phyloP scores from a whole-genome alignment of 441 rosid species.

The Jatropha multifida region DNA sequence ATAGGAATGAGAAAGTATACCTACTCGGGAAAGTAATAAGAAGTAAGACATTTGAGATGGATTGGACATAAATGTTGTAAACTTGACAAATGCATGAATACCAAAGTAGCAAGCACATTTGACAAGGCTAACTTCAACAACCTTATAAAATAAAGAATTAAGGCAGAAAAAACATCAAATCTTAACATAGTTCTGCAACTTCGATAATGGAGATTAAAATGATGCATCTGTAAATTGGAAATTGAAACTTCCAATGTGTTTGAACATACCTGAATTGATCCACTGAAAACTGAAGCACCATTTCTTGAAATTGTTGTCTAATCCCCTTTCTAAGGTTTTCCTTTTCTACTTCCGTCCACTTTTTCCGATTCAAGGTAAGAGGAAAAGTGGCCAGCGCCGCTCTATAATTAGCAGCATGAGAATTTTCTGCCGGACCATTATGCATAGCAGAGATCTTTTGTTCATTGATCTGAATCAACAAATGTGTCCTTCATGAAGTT shows the following conservation, averaged over 20 bases:
- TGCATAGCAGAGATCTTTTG: conserved; percentile 44
- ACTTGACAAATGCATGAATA: too few species aligned
- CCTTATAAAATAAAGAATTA: too few species aligned
- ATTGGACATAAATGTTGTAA: too few species aligned
- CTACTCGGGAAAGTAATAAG: too few species aligned
- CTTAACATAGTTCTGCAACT: too few species aligned
- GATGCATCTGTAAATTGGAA: not conserved
- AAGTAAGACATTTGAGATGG: too few species aligned
- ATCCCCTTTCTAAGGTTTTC: conserved; percentile 77
- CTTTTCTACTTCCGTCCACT: conserved; percentile 69
- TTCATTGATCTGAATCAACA: conserved; percentile 53
- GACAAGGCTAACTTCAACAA: too few species aligned
- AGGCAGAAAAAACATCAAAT: too few species aligned
- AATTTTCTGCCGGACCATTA: conserved; percentile 74
- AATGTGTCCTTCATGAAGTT: conserved; percentile 19
- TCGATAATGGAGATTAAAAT: too few species aligned
- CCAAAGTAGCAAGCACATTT: too few species aligned
- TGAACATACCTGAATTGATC: conserved; percentile 50
- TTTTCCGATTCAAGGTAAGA: conserved; percentile 44
- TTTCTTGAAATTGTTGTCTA: conserved; percentile 75
- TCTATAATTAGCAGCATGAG: conserved; percentile 58
- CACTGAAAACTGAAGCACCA: conserved; percentile 51
- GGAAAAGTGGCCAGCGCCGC: conserved; percentile 57
- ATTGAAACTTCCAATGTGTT: not conserved
- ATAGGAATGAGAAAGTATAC: too few species aligned